phyloP scores from a whole-genome alignment of 768 basidiomycete species.

The Dacryopinax spathularia region DNA sequence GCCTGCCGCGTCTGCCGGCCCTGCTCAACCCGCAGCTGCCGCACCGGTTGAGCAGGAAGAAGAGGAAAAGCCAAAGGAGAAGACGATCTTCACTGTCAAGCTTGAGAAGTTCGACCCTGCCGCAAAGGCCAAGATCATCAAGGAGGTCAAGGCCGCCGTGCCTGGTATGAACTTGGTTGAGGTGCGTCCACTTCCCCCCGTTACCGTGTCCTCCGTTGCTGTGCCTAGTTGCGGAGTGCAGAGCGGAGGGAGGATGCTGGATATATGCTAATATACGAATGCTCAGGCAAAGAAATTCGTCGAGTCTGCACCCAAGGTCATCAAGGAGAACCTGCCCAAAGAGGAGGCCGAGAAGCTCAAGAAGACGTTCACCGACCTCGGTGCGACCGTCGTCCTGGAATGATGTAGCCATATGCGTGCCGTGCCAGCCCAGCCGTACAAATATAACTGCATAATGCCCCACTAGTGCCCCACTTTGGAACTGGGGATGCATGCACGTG shows the following conservation, averaged over 20 bases:
- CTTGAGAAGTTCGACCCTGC: conserved; percentile 86
- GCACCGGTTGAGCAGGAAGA: conserved; percentile 45
- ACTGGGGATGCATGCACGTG: too few relatives aligned
- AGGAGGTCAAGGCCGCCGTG: conserved; percentile 90
- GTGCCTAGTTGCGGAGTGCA: too few relatives aligned
- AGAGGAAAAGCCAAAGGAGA: conserved; percentile 94
- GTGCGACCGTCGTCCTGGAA: conserved; percentile 75
- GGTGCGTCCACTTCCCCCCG: conserved; percentile 36
- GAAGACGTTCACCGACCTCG: conserved; percentile 75
- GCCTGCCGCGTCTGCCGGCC: conserved; percentile 56
- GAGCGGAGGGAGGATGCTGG: not conserved
- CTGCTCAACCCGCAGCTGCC: conserved; percentile 41
- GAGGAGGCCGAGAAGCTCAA: conserved; percentile 97
- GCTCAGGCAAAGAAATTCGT: conserved; percentile 98
- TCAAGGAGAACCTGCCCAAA: conserved; percentile 91
- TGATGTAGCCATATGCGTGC: conserved; percentile 25
- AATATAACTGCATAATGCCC: conserved; percentile 1
- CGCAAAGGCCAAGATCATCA: conserved; percentile 91
- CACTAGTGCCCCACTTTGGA: too few relatives aligned
- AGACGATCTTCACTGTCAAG: conserved; percentile 91
- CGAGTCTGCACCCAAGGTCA: conserved; percentile 77
- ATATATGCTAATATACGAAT: too few relatives aligned
- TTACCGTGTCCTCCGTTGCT: conserved; percentile 1
- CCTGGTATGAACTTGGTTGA: conserved; percentile 95
- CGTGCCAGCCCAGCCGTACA: too few relatives aligned